These are phyloP conservation scores for Neurospora sp. DNA, from an alignment of 2,329 filamentous ascomycete genomes.

Conservation along the genomic window DNA sequence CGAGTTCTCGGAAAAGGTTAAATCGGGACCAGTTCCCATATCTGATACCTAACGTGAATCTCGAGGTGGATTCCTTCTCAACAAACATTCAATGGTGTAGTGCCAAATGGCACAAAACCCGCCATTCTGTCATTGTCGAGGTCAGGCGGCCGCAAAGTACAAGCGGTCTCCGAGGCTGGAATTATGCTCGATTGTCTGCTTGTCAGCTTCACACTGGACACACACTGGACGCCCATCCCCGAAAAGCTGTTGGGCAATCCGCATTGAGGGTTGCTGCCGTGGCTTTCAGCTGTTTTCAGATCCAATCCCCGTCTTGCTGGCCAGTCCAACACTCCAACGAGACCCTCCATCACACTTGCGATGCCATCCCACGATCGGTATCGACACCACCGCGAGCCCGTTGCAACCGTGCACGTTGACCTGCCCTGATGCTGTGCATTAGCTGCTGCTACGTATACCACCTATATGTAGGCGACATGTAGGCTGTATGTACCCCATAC, in stretches of 20 bases:
- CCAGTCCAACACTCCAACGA: neutral
- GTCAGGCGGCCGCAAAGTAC: neutral
- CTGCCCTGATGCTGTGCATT: neutral
- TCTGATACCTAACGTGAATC: neutral
- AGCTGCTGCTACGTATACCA: neutral
- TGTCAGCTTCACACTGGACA: neutral
- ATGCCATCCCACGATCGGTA: neutral
- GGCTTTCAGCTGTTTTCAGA: neutral
- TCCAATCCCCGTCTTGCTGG: neutral
- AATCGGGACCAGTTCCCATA: neutral
- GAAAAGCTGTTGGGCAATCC: neutral
- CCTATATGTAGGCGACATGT: neutral
- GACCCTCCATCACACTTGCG: neutral
- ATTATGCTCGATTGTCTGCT: neutral
- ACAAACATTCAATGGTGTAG: neutral
- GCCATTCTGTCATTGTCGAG: neutral
- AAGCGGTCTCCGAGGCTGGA: neutral
- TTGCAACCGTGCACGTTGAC: neutral
- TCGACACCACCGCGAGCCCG: neutral
- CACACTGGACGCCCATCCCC: neutral
- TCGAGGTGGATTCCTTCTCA: neutral
- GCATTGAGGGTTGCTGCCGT: neutral
- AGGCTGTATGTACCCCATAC: neutral
- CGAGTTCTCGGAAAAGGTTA: neutral
- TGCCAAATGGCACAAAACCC: neutral